Base-by-base conservation (phyloP, 2,329 filamentous ascomycete species). In the Mariannaea elegans region DNA sequence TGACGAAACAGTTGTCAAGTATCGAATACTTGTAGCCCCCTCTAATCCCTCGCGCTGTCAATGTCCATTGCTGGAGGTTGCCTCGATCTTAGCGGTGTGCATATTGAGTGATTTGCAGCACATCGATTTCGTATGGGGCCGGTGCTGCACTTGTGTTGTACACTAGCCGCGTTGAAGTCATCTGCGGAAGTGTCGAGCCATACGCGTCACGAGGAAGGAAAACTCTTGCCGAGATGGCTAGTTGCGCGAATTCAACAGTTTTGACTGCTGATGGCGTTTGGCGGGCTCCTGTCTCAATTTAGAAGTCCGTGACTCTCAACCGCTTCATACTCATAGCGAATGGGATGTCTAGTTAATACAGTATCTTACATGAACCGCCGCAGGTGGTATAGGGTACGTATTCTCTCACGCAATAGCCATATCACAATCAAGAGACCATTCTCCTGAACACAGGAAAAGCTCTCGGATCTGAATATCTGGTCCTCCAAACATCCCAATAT, bases 351-450 rank as follows among this genome's bases (percentile, higher is more conserved):
- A 36, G 10, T 8, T 36, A 13, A 36, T 36, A 8, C 32, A 36
- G 32, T 4, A 36, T 36, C 12, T 13, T 36, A 36, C 32, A 36
- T 36, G 32, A 36, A 36, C 13, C 32, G 14, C 13, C 14, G 6
- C 14, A n/a, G n/a, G 24, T 36, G 32, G 32, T 36, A 69, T 66
- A 68, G 53, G 52, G 51, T 56, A 63, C 24, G 42, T 27, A 56
- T 14, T 29, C 34, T 16, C 53, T 34, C 41, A 45, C 38, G 47
- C 12, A 16, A 18, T 19, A 18, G 27, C 29, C n/a, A 52, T 38
- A 42, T 54, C 47, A 47, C 14, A 12, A 12, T 31, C 27, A 7
- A 31, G 27, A 12, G 7, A 12, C 7, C 7, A 31, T 31, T 31
- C 27, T 31, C 12, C 12, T 31, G 27, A 7, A 31, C n/a, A n/a